phyloP scores from a whole-genome alignment of 1,139 yeast genomes.

The Kurtzmaniella quercitrusa region DNA sequence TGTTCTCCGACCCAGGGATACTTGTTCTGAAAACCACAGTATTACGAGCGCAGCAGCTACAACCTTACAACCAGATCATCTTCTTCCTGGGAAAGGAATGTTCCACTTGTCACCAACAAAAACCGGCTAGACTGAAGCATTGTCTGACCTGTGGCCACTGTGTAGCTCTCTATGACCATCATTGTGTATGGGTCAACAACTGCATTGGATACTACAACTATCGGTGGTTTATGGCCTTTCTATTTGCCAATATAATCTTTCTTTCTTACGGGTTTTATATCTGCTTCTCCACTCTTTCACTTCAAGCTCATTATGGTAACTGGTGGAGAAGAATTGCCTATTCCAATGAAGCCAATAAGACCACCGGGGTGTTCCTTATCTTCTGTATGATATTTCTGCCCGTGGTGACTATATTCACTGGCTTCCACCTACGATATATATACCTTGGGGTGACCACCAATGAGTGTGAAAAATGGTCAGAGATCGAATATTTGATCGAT shows the following conservation, averaged over 20 bases:
- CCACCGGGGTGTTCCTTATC: constrained; percentile 49
- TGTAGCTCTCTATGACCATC: constrained; percentile 75
- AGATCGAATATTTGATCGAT: constrained; percentile 54
- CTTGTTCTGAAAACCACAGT: constrained; percentile 18
- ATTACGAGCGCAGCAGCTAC: constrained; percentile 10
- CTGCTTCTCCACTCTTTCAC: constrained; percentile 26
- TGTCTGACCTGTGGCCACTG: constrained; percentile 73
- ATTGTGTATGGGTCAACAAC: constrained; percentile 92
- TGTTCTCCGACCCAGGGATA: constrained; percentile 56
- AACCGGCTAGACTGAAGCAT: constrained; percentile 89
- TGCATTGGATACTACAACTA: constrained; percentile 81
- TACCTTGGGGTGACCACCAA: constrained; percentile 88
- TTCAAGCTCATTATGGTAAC: constrained; percentile 11
- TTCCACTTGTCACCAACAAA: constrained; percentile 60
- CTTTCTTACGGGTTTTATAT: constrained; percentile 59
- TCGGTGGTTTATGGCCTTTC: constrained; percentile 62
- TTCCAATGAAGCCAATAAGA: constrained; percentile 31
- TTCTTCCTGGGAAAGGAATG: constrained; percentile 44
- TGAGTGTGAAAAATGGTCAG: constrained; percentile 82
- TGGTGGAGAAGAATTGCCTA: constrained; percentile 25
- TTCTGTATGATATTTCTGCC: constrained; percentile 52
- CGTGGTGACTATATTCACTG: constrained; percentile 53
- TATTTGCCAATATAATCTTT: constrained; percentile 51
- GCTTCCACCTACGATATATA: constrained; percentile 58
- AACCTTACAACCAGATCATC: constrained; percentile 53